These are phyloP conservation scores for Zymoseptoria brevis DNA, from an alignment of 2,329 filamentous ascomycete genomes.

Conservation along the genomic window DNA sequence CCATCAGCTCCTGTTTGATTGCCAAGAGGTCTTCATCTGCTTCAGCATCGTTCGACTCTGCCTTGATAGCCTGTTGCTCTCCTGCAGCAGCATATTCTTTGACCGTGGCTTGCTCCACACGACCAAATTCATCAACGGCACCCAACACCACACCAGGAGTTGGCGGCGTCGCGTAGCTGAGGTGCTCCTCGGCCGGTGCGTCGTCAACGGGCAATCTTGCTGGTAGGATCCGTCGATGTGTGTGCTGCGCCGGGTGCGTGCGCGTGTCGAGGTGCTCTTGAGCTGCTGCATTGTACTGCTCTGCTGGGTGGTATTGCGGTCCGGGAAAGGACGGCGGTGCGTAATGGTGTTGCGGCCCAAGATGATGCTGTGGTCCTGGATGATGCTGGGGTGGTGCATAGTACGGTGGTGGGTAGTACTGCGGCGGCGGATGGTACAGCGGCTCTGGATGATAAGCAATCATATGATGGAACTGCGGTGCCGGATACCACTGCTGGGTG, in stretches of 20 bases:
- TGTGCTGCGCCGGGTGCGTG: neutral
- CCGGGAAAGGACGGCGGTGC: too few species aligned
- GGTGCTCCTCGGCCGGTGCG: neutral
- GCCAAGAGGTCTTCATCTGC: neutral
- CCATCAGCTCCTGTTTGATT: neutral
- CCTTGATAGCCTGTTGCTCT: neutral
- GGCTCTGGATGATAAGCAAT: neutral
- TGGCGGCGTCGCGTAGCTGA: neutral
- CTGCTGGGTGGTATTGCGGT: neutral
- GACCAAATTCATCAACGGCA: neutral
- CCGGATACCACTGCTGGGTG: neutral
- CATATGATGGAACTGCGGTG: neutral
- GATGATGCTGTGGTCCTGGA: neutral
- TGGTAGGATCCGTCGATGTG: neutral
- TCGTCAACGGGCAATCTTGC: neutral
- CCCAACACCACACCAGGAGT: neutral
- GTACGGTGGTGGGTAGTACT: neutral
- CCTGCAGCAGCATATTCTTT: neutral
- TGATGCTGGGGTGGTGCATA: neutral
- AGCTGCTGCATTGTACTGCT: neutral
- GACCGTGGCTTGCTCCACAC: neutral
- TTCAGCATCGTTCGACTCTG: neutral
- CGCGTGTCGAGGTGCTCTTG: neutral
- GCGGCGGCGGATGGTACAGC: neutral
- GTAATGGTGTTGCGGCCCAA: neutral